Conservation (phyloP, 805 yeast genomes). For the Saturnispora dispora region DNA sequence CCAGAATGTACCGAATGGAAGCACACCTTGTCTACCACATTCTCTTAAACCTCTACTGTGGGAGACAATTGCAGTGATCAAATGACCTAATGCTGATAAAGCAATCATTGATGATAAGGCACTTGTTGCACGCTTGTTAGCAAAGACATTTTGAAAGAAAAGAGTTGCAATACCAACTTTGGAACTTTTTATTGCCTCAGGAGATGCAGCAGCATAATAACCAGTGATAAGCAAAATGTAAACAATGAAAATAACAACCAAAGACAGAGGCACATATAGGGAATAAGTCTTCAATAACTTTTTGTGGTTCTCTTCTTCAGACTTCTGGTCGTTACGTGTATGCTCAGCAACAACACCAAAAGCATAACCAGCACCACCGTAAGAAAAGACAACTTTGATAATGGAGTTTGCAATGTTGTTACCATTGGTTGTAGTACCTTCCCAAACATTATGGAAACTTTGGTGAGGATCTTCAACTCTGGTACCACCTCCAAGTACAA, state of each 20-base stretch:
- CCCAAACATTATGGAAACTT: slow-evolving; percentile 22
- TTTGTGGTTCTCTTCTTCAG: slow-evolving; percentile 40
- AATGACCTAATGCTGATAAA: slow-evolving; percentile 73
- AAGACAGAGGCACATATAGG: slow-evolving; percentile 68
- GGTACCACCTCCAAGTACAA: slow-evolving; percentile 69
- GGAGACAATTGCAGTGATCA: slow-evolving; percentile 70
- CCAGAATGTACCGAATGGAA: slow-evolving; percentile 66
- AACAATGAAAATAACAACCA: slow-evolving; percentile 49
- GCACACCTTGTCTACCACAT: slow-evolving; percentile 53
- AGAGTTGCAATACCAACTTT: slow-evolving; percentile 69
- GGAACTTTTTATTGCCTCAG: slow-evolving; percentile 46
- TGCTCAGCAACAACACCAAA: slow-evolving; percentile 30
- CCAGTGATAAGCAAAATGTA: slow-evolving; percentile 74
- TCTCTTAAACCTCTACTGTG: slow-evolving; percentile 78
- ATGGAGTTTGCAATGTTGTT: slow-evolving; percentile 36
- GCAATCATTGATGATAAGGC: slow-evolving; percentile 79
- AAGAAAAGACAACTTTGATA: slow-evolving; percentile 35
- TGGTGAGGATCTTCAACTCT: slow-evolving; percentile 19
- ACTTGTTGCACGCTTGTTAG: slow-evolving; percentile 43
- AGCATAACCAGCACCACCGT: slow-evolving; percentile 34
- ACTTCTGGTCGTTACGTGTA: slow-evolving; percentile 34
- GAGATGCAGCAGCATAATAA: slow-evolving; percentile 66
- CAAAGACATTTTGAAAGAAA: slow-evolving; percentile 66
- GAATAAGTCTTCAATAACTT: slow-evolving; percentile 42
- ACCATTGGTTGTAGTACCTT: slow-evolving; percentile 33